Evolutionary conservation across 768 basidiomycete species (phyloP), one percentile per base, ranked within the genome.

Genomic region (Phanerochaete sordida): DNA sequence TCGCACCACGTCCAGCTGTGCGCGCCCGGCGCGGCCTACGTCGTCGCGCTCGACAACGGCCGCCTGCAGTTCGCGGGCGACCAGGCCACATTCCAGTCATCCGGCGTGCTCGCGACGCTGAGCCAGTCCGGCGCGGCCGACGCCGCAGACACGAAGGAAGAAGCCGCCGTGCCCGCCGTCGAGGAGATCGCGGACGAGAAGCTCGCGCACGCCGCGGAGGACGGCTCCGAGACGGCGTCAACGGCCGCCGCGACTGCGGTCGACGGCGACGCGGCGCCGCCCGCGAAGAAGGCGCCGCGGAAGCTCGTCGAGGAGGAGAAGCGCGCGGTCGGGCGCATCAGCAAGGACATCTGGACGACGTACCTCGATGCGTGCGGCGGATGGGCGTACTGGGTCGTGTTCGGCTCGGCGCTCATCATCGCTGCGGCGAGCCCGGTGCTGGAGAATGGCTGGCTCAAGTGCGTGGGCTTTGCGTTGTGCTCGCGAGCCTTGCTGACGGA

Each of bases 1-100:
- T 97, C 95, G 2, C 96, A 99, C 68, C 94, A 96, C 68, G 90
- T 97, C 33, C 90, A 94, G 68, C 80, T 98, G 3, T 94, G 92
- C 67, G 81, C 85, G 2, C 84, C 91, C 1, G 88, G 84, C 30
- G 93, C 95, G 1, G 76, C 74, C 26, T 95, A 93, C 71, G 80
- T 98, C 64, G 90, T 96, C 39, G 86, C 89, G 15, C 78, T 94
- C 28, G 91, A 93, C 66, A 87, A 90, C 66, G 92, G 91, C 30
- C 83, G 84, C n/a, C 81, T 95, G 15, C 75, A 82, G 48, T 96
- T 87, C 72, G 79, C 85, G 59, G 95, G 95, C 31, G 78, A 78
- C 61, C 74, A 77, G 33, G 81, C 86, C 7, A 78, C 73, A 2
- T 95, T 95, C 76, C 75, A 83, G 47, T 70, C 68, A n/a, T 91